Percentiles rank a stretch among this genome's conserved stretches.
Conservation (phyloP, 2,329 filamentous ascomycete species). For the Akanthomyces muscarius region DNA sequence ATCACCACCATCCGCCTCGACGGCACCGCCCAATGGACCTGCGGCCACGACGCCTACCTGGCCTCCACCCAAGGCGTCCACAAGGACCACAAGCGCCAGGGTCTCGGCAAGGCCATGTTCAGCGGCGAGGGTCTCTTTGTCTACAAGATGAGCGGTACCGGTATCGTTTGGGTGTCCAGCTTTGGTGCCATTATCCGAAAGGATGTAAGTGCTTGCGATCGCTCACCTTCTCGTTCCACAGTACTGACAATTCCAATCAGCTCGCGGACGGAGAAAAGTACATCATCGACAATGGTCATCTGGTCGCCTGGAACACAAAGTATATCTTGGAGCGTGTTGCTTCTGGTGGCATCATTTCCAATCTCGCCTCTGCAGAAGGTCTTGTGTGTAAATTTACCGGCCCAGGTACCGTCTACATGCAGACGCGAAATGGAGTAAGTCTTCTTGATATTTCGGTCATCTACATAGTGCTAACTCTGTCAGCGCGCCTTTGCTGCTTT, state of each 20-base stretch:
- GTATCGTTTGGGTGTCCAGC: slow-evolving; percentile 84
- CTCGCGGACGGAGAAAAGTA: slow-evolving; percentile 73
- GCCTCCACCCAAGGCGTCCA: slow-evolving; percentile 80
- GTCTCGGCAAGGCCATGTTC: slow-evolving; percentile 86
- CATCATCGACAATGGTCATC: slow-evolving; percentile 86
- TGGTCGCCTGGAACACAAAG: slow-evolving; percentile 96
- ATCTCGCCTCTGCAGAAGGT: slow-evolving; percentile 75
- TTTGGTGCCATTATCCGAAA: slow-evolving; percentile 95
- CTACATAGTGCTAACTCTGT: background rate
- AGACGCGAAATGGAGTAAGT: slow-evolving; percentile 79
- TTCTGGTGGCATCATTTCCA: slow-evolving; percentile 90
- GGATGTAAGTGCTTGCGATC: slow-evolving; percentile 60
- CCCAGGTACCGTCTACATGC: slow-evolving; percentile 86
- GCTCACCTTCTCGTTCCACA: slow-evolving; percentile 22
- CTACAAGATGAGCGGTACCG: slow-evolving; percentile 77
- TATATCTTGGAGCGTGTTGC: slow-evolving; percentile 88
- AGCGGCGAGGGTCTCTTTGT: slow-evolving; percentile 89
- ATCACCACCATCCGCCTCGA: slow-evolving; percentile 73
- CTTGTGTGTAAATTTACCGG: slow-evolving; percentile 92
- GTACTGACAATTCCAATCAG: slow-evolving; percentile 28
- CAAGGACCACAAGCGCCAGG: slow-evolving; percentile 85
- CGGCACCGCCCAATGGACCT: slow-evolving; percentile 73
- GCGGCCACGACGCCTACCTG: slow-evolving; percentile 83
- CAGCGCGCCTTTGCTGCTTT: slow-evolving; percentile 52
- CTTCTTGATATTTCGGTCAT: background rate